A percentile compares a stretch with the other conserved stretches of the same genome.
Evolutionary conservation across 2,329 filamentous ascomycete genomes (phyloP).

Genomic region (Huntiella abstrusa): DNA sequence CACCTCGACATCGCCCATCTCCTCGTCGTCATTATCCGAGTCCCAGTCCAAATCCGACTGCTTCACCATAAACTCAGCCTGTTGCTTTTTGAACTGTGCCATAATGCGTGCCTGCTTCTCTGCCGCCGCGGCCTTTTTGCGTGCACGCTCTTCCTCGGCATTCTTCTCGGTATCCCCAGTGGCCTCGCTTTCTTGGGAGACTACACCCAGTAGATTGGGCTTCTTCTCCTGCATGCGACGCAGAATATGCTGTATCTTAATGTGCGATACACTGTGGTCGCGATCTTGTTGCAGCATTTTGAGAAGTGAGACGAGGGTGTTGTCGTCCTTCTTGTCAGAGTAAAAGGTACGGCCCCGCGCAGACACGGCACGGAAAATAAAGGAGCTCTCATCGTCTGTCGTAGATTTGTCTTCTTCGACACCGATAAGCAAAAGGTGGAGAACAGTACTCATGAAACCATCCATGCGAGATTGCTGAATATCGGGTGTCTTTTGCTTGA

Average conservation of each 20-base stretch:
- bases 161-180: conserved; percentile 24
- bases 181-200: conserved; percentile 57
- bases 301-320: conserved; percentile 45
- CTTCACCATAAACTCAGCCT: conserved; percentile 81
- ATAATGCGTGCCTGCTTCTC: conserved; percentile 86
- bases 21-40: conserved; percentile 51
- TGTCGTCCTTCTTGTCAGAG: conserved; percentile 23
- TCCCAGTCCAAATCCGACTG: conserved; percentile 71
- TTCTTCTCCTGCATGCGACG: conserved; percentile 71
- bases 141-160: conserved; percentile 54
- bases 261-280: conserved; percentile 63
- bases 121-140: conserved; percentile 77
- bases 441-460: conserved; percentile 74
- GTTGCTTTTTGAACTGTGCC: conserved; percentile 95
- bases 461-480: conserved; percentile 73
- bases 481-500: conserved; percentile 46
- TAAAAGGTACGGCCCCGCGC: too few relatives aligned
- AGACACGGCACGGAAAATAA: too few relatives aligned
- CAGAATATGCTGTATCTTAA: conserved; percentile 69
- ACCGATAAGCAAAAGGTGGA: conserved; percentile 74
- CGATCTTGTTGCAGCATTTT: conserved; percentile 45
- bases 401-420: conserved; percentile 57
- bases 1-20: conserved; percentile 55
- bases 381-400: too few relatives aligned
- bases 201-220: conserved; percentile 51